Evolutionary conservation across 495 filamentous ascomycete genomes (phyloP).

Genomic region (Daldinia loculata): DNA sequence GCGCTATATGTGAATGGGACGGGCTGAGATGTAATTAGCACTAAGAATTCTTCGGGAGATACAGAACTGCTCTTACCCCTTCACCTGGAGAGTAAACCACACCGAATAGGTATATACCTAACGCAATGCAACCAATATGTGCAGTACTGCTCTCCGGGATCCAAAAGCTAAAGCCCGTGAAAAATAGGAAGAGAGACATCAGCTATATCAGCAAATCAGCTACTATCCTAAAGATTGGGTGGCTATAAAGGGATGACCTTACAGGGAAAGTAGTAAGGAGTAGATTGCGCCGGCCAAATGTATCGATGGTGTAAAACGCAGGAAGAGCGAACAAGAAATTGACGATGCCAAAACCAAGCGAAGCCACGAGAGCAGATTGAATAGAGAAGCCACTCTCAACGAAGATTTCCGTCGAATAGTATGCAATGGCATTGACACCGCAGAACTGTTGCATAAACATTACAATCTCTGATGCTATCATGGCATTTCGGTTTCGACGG

Average conservation of each 20-base stretch:
- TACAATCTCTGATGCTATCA: conserved; percentile 76
- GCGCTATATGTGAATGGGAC: conserved; percentile 88
- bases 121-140: conserved; percentile 66
- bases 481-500: conserved; percentile 78
- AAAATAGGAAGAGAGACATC: conserved; percentile 75
- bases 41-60: not conserved
- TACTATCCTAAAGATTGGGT: not conserved
- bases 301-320: conserved; percentile 83
- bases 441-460: conserved; percentile 90
- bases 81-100: conserved; percentile 81
- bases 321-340: conserved; percentile 83
- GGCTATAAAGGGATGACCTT: conserved; percentile 3
- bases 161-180: conserved; percentile 83
- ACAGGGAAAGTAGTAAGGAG: conserved; percentile 77
- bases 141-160: conserved; percentile 61
- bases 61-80: conserved; percentile 50
- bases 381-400: conserved; percentile 63
- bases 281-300: conserved; percentile 81
- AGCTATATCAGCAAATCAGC: conserved; percentile 45
- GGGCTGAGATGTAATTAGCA: conserved; percentile 49
- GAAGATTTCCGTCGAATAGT: conserved; percentile 75
- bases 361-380: conserved; percentile 68
- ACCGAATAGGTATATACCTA: conserved; percentile 79
- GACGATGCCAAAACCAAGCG: conserved; percentile 79
- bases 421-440: conserved; percentile 71